Percentiles rank a stretch among this genome's conserved stretches.
Evolutionary conservation across 31 red algal species (phyloP).

Genomic region (Asparagopsis taxiformis): DNA sequence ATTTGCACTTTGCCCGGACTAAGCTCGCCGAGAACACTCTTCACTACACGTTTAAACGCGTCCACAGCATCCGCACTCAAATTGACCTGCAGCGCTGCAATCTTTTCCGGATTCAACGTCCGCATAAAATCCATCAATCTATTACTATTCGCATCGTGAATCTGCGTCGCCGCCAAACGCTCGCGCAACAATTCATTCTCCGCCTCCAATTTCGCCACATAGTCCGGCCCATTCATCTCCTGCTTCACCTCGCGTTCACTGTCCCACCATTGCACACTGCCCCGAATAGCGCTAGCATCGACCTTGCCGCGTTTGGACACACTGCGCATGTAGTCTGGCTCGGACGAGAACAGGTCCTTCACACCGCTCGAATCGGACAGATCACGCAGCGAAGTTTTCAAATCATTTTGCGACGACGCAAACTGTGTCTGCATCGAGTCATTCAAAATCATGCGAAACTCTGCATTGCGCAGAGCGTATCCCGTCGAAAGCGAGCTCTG

Average conservation of each 20-base stretch:
- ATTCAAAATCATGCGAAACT: slow-evolving; percentile 67
- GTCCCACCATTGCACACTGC: slow-evolving; percentile 45
- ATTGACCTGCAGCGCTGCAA: slow-evolving; percentile 42
- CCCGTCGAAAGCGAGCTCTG: slow-evolving; percentile 65
- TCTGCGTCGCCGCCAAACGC: slow-evolving; percentile 30
- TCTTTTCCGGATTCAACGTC: slow-evolving; percentile 40
- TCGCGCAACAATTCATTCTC: slow-evolving; percentile 63
- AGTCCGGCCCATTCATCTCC: slow-evolving; percentile 37
- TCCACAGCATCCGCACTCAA: slow-evolving; percentile 32
- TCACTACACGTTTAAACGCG: slow-evolving; percentile 39
- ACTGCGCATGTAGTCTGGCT: slow-evolving; percentile 32
- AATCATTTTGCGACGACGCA: neutral
- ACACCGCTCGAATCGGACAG: neutral
- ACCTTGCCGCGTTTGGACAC: slow-evolving; percentile 31
- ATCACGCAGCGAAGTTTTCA: neutral
- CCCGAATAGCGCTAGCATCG: slow-evolving; percentile 21
- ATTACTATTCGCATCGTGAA: slow-evolving; percentile 38
- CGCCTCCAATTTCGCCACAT: slow-evolving; percentile 58
- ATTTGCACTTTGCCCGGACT: slow-evolving; percentile 30
- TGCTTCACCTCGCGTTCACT: slow-evolving; percentile 29
- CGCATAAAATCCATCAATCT: slow-evolving; percentile 59
- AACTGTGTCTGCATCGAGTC: slow-evolving; percentile 19
- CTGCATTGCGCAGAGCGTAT: slow-evolving; percentile 64
- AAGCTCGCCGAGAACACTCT: slow-evolving; percentile 49
- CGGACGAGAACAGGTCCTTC: slow-evolving; percentile 25